phyloP scores from a whole-genome alignment of 768 basidiomycete genomes.

The Glaciozyma antarctica region DNA sequence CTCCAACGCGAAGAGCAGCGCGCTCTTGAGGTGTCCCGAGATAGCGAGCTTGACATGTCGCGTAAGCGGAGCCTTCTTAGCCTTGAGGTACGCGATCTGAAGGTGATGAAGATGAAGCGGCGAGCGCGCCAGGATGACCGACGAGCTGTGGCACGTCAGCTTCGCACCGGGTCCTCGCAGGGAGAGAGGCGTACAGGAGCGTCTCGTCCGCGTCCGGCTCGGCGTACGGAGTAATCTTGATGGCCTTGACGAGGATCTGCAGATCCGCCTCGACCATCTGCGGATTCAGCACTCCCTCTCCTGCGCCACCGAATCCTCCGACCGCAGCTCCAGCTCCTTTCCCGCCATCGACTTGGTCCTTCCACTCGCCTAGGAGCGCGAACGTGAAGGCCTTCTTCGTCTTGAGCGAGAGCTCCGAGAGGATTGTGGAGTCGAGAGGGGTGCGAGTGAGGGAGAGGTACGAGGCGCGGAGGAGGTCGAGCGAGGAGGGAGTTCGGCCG shows the following conservation, averaged over 20 bases:
- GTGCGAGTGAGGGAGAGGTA: conserved; percentile 17
- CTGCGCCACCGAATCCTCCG: conserved; percentile 4
- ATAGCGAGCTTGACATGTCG: not conserved
- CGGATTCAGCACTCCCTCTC: not conserved
- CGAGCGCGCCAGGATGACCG: not conserved
- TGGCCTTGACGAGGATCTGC: too few species aligned
- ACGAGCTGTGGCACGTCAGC: not conserved
- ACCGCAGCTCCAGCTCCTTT: not conserved
- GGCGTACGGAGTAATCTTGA: too few species aligned
- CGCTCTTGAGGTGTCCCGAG: not conserved
- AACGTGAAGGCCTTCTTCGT: conserved; percentile 17
- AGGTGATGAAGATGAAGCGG: not conserved
- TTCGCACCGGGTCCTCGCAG: not conserved
- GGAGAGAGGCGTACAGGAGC: too few species aligned
- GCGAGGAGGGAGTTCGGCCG: conserved; percentile 39
- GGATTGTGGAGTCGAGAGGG: conserved; percentile 10
- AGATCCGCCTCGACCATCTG: too few species aligned
- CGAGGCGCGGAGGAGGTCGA: conserved; percentile 27
- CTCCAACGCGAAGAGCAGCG: not conserved
- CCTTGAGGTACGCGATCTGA: not conserved
- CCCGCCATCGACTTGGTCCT: conserved; percentile 11
- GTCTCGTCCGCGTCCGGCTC: too few species aligned
- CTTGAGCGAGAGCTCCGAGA: conserved; percentile 4
- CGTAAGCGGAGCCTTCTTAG: not conserved
- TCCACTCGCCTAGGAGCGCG: conserved; percentile 16